Conservation (phyloP, 1,284 basidiomycete genomes). For the Cryptococcus neoformans region DNA sequence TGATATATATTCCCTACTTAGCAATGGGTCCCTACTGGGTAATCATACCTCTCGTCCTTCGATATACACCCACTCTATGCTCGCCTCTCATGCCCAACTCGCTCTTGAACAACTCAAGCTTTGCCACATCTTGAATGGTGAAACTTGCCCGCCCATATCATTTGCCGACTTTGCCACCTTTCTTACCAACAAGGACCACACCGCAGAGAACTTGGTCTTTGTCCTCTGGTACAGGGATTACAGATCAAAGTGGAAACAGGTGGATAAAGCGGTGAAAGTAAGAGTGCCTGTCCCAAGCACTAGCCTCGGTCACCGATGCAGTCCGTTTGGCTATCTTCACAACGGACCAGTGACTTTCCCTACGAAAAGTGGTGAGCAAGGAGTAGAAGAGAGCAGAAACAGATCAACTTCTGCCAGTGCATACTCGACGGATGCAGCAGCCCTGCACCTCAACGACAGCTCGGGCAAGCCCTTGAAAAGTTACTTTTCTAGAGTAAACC, state of each 20-base stretch:
- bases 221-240: constrained; percentile 39
- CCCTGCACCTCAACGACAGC: too few relatives aligned
- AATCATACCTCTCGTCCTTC: too few relatives aligned
- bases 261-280: constrained; percentile 12
- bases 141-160: constrained; percentile 36
- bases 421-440: too few relatives aligned
- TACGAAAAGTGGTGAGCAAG: background rate
- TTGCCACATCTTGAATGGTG: constrained; percentile 31
- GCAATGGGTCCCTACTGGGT: too few relatives aligned
- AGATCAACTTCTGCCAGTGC: too few relatives aligned
- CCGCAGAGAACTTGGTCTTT: constrained; percentile 38
- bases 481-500: too few relatives aligned
- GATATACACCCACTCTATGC: constrained; percentile 51
- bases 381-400: too few relatives aligned
- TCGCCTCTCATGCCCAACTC: constrained; percentile 69
- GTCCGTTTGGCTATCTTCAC: constrained; percentile 30
- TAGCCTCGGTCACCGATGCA: constrained; percentile 23
- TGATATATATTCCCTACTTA: too few relatives aligned
- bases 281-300: constrained; percentile 29
- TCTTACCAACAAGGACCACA: constrained; percentile 34
- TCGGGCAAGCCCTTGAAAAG: too few relatives aligned
- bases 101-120: constrained; percentile 53
- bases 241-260: constrained; percentile 14
- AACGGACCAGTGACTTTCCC: background rate
- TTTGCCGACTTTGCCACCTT: constrained; percentile 39